Evolutionary conservation across 1,284 basidiomycete genomes (phyloP).

Genomic region (Chondrostereum purpureum): DNA sequence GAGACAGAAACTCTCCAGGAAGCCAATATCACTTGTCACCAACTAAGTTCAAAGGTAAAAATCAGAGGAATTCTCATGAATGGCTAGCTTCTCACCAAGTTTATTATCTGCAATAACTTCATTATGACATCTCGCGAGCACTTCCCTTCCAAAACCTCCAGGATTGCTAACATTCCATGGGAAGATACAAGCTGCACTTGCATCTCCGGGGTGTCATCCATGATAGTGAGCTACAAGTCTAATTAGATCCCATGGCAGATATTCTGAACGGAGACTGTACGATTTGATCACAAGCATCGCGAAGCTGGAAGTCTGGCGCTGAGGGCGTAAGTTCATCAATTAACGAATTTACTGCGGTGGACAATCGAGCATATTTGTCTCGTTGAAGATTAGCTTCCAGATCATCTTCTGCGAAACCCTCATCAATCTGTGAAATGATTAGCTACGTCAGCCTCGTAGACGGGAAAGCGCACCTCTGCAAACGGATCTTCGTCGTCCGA

Average conservation of each 20-base stretch:
- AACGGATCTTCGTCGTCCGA: constrained; percentile 92
- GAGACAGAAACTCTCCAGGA: constrained; percentile 92
- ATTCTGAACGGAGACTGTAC: constrained; percentile 31
- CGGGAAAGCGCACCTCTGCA: constrained; percentile 60
- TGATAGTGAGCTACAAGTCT: constrained; percentile 57
- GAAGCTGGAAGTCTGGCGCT: constrained; percentile 72
- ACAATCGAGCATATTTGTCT: constrained; percentile 86
- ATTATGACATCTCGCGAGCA: constrained; percentile 79
- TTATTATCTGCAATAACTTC: constrained; percentile 84
- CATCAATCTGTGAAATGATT: constrained; percentile 63
- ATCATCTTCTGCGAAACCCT: constrained; percentile 83
- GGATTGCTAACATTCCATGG: constrained; percentile 90
- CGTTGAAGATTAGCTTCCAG: constrained; percentile 84
- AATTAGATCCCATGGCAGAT: background rate
- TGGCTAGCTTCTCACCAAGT: constrained; percentile 62
- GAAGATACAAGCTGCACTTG: constrained; percentile 83
- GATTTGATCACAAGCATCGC: constrained; percentile 82
- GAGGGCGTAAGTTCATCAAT: constrained; percentile 83
- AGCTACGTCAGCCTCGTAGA: constrained; percentile 7
- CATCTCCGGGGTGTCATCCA: constrained; percentile 85
- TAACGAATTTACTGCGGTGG: constrained; percentile 72
- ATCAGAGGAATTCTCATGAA: background rate
- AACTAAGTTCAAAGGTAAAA: constrained; percentile 52
- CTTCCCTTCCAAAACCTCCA: constrained; percentile 86
- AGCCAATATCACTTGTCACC: constrained; percentile 78